These are phyloP conservation scores for Sporothrix mexicana DNA, from an alignment of 2,329 filamentous ascomycete genomes.

Conservation along the genomic window DNA sequence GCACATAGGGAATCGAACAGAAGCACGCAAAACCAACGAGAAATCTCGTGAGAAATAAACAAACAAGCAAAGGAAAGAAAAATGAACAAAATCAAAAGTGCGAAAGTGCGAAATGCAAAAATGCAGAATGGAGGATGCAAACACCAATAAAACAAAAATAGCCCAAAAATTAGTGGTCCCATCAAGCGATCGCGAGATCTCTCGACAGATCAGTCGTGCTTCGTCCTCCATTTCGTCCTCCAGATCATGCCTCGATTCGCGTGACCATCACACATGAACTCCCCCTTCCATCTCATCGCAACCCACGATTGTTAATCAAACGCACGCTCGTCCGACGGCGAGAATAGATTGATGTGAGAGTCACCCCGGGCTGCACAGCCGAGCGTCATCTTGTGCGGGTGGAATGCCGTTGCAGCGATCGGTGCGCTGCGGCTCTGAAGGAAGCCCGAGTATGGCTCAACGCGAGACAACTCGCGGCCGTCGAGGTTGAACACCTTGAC, in stretches of 20 bases:
- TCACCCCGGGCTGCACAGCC: conserved; percentile 87
- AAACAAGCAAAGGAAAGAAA: conserved; percentile 2
- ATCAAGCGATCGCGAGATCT: too few species aligned
- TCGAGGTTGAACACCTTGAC: conserved; percentile 94
- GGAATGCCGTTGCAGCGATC: conserved; percentile 89
- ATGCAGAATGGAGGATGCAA: not conserved
- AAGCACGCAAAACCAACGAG: too few species aligned
- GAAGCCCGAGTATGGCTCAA: conserved; percentile 91
- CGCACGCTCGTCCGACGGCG: conserved; percentile 54
- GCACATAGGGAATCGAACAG: conserved; percentile 17
- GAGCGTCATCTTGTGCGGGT: conserved; percentile 91
- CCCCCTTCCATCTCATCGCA: not conserved
- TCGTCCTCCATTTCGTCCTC: too few species aligned
- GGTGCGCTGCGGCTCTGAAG: conserved; percentile 79
- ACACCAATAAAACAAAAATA: not conserved
- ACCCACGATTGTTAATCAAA: conserved; percentile 6
- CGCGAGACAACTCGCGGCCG: conserved; percentile 76
- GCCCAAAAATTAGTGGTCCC: not conserved
- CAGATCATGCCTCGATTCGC: too few species aligned
- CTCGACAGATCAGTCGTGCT: not conserved
- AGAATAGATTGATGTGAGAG: conserved; percentile 88
- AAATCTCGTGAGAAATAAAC: not conserved
- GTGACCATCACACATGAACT: too few species aligned
- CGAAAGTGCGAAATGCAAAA: too few species aligned
- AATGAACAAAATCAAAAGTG: not conserved